Evolutionary conservation across 352 stramenopile species (phyloP).

Genomic region (Vaucheria bursata): DNA sequence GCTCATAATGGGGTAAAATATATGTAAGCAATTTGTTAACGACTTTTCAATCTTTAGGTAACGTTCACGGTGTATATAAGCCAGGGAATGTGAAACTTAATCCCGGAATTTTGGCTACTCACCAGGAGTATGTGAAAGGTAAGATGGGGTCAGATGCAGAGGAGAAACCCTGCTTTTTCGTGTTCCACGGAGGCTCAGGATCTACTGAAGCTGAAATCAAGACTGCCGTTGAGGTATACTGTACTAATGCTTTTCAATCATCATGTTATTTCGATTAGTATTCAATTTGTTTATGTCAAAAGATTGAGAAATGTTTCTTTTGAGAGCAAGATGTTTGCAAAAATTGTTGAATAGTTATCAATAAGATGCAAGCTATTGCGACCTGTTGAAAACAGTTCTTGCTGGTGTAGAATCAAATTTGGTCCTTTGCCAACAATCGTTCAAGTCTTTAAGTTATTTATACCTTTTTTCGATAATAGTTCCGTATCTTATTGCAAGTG

Average conservation of each 20-base stretch:
- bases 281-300: not conserved
- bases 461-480: too few species aligned
- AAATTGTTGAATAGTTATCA: not conserved
- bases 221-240: conserved; percentile 67
- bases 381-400: too few species aligned
- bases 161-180: conserved; percentile 93
- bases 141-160: conserved; percentile 60
- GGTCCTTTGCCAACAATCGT: too few species aligned
- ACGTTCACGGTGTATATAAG: conserved; percentile 97
- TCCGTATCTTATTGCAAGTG: too few species aligned
- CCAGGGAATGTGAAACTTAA: conserved; percentile 97
- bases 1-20: too few species aligned
- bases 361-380: too few species aligned
- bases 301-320: not conserved
- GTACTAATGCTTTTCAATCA: too few species aligned
- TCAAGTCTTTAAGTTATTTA: too few species aligned
- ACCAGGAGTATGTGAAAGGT: conserved; percentile 76
- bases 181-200: conserved; percentile 97
- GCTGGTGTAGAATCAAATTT: too few species aligned
- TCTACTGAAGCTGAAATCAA: conserved; percentile 90
- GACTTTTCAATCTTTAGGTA: too few species aligned
- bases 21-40: too few species aligned
- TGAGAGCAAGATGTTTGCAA: not conserved
- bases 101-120: conserved; percentile 80
- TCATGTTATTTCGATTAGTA: not conserved